Conservation (phyloP, 2,329 filamentous ascomycete species). For the Xylaria sp. region DNA sequence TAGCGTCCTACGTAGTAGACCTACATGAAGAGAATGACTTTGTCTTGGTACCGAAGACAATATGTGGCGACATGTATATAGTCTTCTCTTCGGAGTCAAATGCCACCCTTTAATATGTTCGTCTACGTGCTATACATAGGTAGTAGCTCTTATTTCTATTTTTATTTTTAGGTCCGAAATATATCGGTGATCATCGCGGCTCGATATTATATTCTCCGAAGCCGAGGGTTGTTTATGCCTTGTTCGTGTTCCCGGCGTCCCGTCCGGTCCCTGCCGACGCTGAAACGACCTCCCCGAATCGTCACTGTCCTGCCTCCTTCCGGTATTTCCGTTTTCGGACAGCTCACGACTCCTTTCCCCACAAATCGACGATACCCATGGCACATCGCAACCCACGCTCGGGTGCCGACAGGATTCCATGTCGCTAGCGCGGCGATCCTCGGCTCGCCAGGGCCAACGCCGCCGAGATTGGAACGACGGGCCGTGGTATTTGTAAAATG, state of each 20-base stretch:
- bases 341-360: conserved; percentile 20
- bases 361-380: conserved; percentile 21
- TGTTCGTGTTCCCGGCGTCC: not conserved
- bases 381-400: conserved; percentile 4
- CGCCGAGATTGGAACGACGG: conserved; percentile 28
- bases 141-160: not conserved
- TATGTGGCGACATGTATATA: too few species aligned
- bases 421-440: conserved; percentile 2
- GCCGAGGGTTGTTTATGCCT: not conserved
- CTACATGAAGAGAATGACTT: too few species aligned
- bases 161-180: not conserved
- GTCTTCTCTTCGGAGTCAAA: not conserved
- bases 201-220: not conserved
- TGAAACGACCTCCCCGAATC: conserved; percentile 22
- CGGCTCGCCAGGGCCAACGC: conserved; percentile 1
- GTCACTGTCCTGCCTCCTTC: conserved; percentile 15
- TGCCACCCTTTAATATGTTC: not conserved
- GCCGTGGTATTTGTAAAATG: conserved; percentile 10
- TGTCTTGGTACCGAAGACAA: too few species aligned
- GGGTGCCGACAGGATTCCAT: conserved; percentile 3
- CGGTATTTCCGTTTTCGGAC: conserved; percentile 26
- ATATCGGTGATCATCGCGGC: not conserved
- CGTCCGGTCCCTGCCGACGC: not conserved
- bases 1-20: too few species aligned
- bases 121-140: not conserved